Base-by-base conservation (phyloP, 305 asterid genomes). In the Rubia tinctorum region DNA sequence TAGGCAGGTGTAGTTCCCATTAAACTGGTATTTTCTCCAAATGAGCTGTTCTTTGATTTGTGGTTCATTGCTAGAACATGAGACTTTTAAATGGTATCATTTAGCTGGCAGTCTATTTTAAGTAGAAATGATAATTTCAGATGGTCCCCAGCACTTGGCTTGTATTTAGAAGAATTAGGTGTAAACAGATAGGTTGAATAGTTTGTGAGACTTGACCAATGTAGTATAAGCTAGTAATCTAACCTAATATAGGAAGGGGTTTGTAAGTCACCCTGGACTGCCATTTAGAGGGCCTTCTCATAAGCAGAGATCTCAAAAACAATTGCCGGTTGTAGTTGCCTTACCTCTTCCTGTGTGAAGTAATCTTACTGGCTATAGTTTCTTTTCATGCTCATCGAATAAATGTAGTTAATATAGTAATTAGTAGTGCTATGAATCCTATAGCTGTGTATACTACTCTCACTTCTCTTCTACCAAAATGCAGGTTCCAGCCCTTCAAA, bases 401-500 rank as follows among this genome's bases (percentile, higher is more conserved):
- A 18, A 63, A 63, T 60, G 37, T 13, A 62, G 7, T 13, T 8
- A 25, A 40, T 62, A 1, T 27, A 25, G 17, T 30, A 27, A 20
- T 43, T 47, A 20, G 34, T 6, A 7, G 7, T 7, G n/a, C 8
- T 20, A 2, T 47, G 42, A 23, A 25, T 17, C 34, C 18, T 43
- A 34, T 43, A 20, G 71, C 34, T 20, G 39, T 67, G 53, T 66
- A 39, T 45, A 18, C 44, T 53, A 40, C 64, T 17, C 25, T 63
- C 10, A 68, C 22, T 75, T 11, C 34, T 4, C 20, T 4, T 75
- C 20, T 20, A n/a, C 34, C 63, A 40, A 37, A 18, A 45, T 10
- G 14, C 87, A 95, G 99, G 97, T 95, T 77, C 99, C 99, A 5
- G 98, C 99, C 68, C 77, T 95, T 81, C 99, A 90, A 83, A 90